Conservation (phyloP, 768 basidiomycete species). For the Lentinula raphanica region DNA sequence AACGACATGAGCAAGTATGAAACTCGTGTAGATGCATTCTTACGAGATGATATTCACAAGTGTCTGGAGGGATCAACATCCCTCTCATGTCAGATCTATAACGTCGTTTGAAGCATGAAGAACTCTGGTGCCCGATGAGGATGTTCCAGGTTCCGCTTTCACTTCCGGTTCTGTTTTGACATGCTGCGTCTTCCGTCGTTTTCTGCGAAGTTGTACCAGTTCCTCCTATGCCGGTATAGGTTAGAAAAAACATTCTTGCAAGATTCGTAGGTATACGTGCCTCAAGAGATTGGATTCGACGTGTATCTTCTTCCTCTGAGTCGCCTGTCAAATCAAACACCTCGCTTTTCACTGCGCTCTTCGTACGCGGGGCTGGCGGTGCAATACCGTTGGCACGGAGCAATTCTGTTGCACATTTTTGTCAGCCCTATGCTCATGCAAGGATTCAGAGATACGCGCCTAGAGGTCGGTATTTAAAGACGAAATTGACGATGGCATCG, state of each 20-base stretch:
- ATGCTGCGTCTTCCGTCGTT: not conserved
- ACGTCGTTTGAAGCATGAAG: no score
- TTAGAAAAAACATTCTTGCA: not conserved
- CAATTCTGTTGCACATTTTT: not conserved
- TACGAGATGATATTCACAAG: no score
- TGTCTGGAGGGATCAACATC: no score
- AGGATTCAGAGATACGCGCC: not conserved
- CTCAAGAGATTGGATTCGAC: not conserved
- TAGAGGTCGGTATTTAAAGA: constrained; percentile 1
- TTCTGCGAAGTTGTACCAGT: not conserved
- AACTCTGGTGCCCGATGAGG: not conserved
- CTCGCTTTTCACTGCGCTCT: not conserved
- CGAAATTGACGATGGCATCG: not conserved
- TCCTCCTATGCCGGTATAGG: not conserved
- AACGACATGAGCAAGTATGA: no score
- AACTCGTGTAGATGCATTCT: no score
- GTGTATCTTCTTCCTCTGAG: not conserved
- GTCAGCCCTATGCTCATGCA: not conserved
- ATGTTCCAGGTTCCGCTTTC: not conserved
- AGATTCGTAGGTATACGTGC: not conserved
- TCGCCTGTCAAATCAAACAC: not conserved
- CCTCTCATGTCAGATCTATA: no score
- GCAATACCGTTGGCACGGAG: constrained; percentile 1
- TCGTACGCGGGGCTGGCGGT: not conserved
- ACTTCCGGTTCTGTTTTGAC: not conserved